Conservation (phyloP, 2,329 filamentous ascomycete genomes). For the Rhynchosporium secalis region DNA sequence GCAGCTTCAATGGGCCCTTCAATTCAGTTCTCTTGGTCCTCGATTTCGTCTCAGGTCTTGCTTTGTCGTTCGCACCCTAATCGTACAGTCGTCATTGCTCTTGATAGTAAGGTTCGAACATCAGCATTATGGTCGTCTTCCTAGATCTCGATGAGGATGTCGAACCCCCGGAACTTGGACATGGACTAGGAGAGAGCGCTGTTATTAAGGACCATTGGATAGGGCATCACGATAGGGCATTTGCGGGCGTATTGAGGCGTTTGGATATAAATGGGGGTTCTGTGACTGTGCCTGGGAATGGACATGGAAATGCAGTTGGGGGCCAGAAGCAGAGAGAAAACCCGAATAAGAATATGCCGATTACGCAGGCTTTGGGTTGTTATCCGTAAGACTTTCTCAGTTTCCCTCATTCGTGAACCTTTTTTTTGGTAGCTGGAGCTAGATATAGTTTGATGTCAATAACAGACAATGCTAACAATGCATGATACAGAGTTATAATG, state of each 20-base stretch:
- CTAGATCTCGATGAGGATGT: slow-evolving; percentile 39
- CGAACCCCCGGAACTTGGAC: slow-evolving; percentile 34
- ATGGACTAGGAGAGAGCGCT: not conserved
- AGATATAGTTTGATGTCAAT: not conserved
- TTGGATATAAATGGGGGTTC: slow-evolving; percentile 18
- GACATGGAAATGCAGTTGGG: slow-evolving; percentile 10
- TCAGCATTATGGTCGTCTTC: slow-evolving; percentile 38
- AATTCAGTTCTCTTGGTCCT: slow-evolving; percentile 27
- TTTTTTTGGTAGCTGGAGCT: not conserved
- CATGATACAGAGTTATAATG: slow-evolving; percentile 65
- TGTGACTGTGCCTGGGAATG: not conserved
- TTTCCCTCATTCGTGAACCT: slow-evolving; percentile 28
- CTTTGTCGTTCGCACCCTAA: slow-evolving; percentile 19
- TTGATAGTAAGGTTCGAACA: not conserved
- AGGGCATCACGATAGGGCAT: slow-evolving; percentile 17
- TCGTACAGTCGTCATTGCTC: not conserved
- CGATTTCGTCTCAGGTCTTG: slow-evolving; percentile 24
- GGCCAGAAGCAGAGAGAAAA: slow-evolving; percentile 27
- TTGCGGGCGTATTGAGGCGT: slow-evolving; percentile 20
- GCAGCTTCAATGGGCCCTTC: slow-evolving; percentile 36
- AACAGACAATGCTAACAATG: slow-evolving; percentile 9
- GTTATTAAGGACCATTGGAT: slow-evolving; percentile 10
- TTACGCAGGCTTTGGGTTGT: slow-evolving; percentile 63
- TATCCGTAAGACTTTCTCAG: slow-evolving; percentile 60
- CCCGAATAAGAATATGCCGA: slow-evolving; percentile 55